phyloP scores from a whole-genome alignment of 768 basidiomycete species.

The Lentinula sp. region DNA sequence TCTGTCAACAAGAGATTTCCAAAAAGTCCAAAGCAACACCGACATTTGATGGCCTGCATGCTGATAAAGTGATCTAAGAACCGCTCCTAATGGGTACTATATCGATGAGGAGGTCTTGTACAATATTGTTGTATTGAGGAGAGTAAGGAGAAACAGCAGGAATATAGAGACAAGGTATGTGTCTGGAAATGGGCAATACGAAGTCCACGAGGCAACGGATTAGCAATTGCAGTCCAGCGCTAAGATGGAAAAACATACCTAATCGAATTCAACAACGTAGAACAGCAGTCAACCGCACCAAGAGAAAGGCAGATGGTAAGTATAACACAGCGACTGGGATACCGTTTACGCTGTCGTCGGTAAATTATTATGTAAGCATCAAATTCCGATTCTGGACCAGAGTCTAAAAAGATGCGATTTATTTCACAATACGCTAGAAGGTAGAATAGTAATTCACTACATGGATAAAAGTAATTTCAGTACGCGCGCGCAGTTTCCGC shows the following conservation, averaged over 20 bases:
- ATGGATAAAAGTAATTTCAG: not conserved
- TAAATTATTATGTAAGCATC: not conserved
- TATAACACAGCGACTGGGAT: not conserved
- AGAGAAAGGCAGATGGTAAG: conserved; percentile 3
- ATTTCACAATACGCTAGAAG: conserved; percentile 2
- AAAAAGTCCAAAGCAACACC: conserved; percentile 20
- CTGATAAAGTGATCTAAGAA: conserved; percentile 12
- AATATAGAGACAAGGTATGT: conserved; percentile 3
- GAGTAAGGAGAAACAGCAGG: conserved; percentile 3
- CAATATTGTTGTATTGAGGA: not conserved
- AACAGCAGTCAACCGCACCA: not conserved
- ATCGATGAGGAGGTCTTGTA: conserved; percentile 1
- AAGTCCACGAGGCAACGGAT: not conserved
- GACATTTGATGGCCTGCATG: conserved; percentile 94
- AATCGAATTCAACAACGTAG: not conserved
- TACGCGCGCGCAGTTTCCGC: not conserved
- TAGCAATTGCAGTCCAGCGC: not conserved
- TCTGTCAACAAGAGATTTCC: conserved; percentile 22
- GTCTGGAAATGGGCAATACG: not conserved
- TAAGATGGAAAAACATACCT: not conserved
- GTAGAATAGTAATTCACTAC: not conserved
- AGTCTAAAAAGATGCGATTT: not conserved
- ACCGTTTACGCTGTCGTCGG: not conserved
- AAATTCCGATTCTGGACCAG: not conserved
- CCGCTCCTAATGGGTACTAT: conserved; percentile 1